Percentiles rank a stretch among this genome's conserved stretches.
Conservation (phyloP, 2,329 filamentous ascomycete species). For the Aspergillus sclerotialis region DNA sequence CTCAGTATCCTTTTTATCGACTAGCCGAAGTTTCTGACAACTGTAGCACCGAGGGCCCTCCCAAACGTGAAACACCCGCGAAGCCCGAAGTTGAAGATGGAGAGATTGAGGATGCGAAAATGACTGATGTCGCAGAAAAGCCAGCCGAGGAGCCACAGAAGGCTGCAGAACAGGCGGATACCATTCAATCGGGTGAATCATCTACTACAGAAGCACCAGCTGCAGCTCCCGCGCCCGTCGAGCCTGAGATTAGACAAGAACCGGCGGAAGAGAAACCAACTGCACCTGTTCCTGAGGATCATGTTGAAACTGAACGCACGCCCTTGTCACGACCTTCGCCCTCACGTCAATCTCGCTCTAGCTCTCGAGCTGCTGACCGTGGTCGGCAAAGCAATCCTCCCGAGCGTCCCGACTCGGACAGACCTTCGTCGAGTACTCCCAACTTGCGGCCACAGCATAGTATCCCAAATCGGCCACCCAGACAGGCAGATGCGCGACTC, state of each 20-base stretch:
- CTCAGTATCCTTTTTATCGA: neutral
- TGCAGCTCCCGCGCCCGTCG: constrained; percentile 1
- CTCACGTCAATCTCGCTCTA: constrained; percentile 17
- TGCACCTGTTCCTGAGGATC: constrained; percentile 7
- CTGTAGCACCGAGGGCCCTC: constrained; percentile 21
- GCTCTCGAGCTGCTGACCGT: constrained; percentile 21
- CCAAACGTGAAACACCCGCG: constrained; percentile 16
- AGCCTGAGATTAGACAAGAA: constrained; percentile 4
- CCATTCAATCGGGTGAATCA: constrained; percentile 7
- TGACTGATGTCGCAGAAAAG: constrained; percentile 25
- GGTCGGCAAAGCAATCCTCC: constrained; percentile 25
- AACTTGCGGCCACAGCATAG: constrained; percentile 26
- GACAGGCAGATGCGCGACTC: constrained; percentile 30
- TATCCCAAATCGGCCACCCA: constrained; percentile 31
- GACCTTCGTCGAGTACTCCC: constrained; percentile 16
- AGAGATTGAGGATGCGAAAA: constrained; percentile 41
- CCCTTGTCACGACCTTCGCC: constrained; percentile 10
- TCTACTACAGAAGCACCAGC: constrained; percentile 5
- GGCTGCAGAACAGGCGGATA: constrained; percentile 9
- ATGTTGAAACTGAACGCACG: constrained; percentile 6
- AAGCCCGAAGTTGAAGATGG: constrained; percentile 38
- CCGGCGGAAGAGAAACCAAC: constrained; percentile 8
- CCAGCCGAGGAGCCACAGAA: constrained; percentile 7
- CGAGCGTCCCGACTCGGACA: constrained; percentile 33
- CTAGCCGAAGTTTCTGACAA: constrained; percentile 13